Conservation (phyloP, 179 eudicot genomes). For the Silene vulgaris region DNA sequence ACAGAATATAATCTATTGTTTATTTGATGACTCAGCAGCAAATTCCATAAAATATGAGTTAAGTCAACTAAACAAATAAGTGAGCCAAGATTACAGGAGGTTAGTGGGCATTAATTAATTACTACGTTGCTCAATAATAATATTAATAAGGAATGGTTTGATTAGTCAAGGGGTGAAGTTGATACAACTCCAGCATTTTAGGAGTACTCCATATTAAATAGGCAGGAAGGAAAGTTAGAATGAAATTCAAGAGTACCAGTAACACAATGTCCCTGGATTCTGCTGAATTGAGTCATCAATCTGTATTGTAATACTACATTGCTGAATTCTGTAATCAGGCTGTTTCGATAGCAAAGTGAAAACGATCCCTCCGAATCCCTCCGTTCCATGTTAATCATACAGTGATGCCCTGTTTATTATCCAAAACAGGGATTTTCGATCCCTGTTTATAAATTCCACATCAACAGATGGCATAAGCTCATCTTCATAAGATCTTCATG, state of each 20-base stretch:
- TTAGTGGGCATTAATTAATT: constrained; percentile 19
- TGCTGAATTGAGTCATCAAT: neutral
- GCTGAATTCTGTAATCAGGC: no score
- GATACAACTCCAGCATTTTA: neutral
- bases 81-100: neutral
- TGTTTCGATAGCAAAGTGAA: no score
- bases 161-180: neutral
- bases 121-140: no score
- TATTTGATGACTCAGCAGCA: neutral
- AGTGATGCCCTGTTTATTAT: no score
- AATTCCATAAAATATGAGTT: neutral
- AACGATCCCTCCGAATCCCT: no score
- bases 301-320: neutral
- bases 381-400: no score
- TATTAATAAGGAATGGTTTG: no score
- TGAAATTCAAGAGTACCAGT: neutral
- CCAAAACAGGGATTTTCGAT: no score
- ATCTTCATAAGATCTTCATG: no score
- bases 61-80: constrained; percentile 24
- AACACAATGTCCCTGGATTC: neutral
- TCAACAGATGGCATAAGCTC: no score
- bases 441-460: no score
- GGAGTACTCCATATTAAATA: neutral
- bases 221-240: neutral
- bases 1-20: constrained; percentile 18